Percentiles rank a stretch among this genome's conserved stretches.
Evolutionary conservation across 208 protist genomes (phyloP).

Genomic region (Crithidia sp.): DNA sequence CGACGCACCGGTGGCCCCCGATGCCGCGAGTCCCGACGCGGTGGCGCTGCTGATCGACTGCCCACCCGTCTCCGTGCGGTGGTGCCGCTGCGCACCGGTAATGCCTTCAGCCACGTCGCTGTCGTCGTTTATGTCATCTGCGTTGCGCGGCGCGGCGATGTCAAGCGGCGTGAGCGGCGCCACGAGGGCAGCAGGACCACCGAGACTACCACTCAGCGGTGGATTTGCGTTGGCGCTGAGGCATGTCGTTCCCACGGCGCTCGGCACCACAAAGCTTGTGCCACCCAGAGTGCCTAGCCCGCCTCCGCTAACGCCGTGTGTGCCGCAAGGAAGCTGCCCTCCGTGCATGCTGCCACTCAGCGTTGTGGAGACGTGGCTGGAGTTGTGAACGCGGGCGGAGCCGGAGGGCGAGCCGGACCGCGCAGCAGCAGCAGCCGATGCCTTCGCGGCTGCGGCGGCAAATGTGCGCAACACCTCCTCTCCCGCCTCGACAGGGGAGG

Average conservation of each 20-base stretch:
- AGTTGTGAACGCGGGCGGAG: not conserved
- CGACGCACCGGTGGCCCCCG: not conserved
- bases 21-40: not conserved
- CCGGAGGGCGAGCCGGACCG: not conserved
- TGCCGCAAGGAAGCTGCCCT: not conserved
- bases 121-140: constrained; percentile 15
- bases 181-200: not conserved
- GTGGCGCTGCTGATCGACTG: not conserved
- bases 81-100: not conserved
- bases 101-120: constrained; percentile 6
- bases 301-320: constrained; percentile 3
- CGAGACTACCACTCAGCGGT: too few relatives aligned
- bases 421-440: not conserved
- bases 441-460: not conserved
- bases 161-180: not conserved
- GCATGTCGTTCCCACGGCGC: too few relatives aligned
- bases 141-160: constrained; percentile 25
- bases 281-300: not conserved
- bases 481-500: constrained; percentile 11
- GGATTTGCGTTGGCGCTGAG: not conserved
- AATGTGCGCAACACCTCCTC: constrained; percentile 15
- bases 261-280: constrained; percentile 9
- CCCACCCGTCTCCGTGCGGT: not conserved
- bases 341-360: not conserved
- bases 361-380: not conserved